Evolutionary conservation across 2,329 filamentous ascomycete genomes (phyloP).

Genomic region (Mycosphaerella arachidis): DNA sequence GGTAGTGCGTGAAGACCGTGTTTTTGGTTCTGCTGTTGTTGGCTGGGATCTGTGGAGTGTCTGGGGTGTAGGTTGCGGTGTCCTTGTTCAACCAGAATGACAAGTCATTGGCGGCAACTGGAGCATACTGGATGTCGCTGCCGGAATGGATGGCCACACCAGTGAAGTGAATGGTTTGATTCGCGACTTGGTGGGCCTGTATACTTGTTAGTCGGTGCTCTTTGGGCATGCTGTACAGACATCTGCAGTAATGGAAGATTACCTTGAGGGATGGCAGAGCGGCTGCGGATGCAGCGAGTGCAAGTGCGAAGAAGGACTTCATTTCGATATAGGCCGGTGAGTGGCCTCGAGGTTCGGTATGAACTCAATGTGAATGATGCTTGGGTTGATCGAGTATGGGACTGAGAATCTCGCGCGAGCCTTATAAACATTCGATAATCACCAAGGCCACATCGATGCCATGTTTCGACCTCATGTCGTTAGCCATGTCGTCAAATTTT

Average conservation of each 20-base stretch:
- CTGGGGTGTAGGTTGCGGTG: conserved; percentile 28
- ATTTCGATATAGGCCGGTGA: neutral
- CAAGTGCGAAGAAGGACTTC: conserved; percentile 1
- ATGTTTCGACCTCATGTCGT: conserved; percentile 2
- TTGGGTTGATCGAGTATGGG: neutral
- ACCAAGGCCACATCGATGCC: neutral
- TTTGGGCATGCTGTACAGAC: neutral
- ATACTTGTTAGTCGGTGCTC: neutral
- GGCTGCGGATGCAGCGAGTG: neutral
- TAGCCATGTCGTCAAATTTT: neutral
- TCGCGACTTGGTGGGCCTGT: neutral
- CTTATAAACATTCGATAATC: neutral
- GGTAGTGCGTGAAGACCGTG: conserved; percentile 25
- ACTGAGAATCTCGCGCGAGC: neutral
- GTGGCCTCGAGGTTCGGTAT: neutral
- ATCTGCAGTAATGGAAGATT: too few species aligned
- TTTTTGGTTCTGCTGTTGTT: conserved; percentile 8
- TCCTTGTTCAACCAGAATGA: conserved; percentile 27
- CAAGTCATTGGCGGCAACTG: conserved; percentile 23
- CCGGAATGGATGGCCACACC: conserved; percentile 21
- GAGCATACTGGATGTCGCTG: conserved; percentile 24
- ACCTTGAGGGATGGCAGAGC: neutral
- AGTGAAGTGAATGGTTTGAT: conserved; percentile 21
- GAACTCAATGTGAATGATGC: neutral
- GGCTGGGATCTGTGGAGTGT: neutral